Evolutionary conservation across 495 filamentous ascomycete species (phyloP), one percentile per base, ranked within the genome.

Genomic region (Tetracladium marchalianum): DNA sequence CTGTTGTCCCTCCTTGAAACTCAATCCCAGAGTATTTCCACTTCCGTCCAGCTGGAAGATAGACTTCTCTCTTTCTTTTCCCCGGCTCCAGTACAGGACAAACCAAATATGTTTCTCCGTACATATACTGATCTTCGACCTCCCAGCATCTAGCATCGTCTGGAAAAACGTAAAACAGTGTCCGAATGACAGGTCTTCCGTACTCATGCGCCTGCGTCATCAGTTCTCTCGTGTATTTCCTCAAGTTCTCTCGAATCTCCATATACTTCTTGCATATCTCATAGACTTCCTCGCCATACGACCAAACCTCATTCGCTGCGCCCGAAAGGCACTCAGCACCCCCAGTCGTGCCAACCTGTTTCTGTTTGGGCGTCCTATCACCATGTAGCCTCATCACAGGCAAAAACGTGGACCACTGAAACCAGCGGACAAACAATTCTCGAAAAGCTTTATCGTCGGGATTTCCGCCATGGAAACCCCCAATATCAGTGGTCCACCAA

Each of bases 311-410:
- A 55, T 80, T 80, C 11, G 63, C 44, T 1, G 71, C 69, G 1
- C 72, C 74, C 0, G 55, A 60, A 5, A 55, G 49, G 38, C 62
- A 65, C 6, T 51, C 49, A 31, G 56, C 56, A 1, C 64, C 65
- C 24, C 62, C 63, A 2, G 59, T 59, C 4, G 55, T 58, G 15
- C 66, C 65, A 32, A 53, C 47, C 17, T 55, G 59, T 4, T 60
- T 60, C 52, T 66, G 66, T 50, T 68, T 63, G 8, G 75, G 75
- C 47, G 76, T 69, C n/a, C 76, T 68, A 56, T 77, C 72, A 15
- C 75, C 75, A 49, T 80, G 76, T 15, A 78, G 58, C 9, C 75
- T 63, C 66, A 80, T 76, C 5, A 78, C 76, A 24, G 75, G 74
- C 47, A 72, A 78, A 57, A 77, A 80, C 0, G 73, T 56, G 1